Base-by-base conservation (phyloP, 441 rosid genomes). In the Breynia disticha region DNA sequence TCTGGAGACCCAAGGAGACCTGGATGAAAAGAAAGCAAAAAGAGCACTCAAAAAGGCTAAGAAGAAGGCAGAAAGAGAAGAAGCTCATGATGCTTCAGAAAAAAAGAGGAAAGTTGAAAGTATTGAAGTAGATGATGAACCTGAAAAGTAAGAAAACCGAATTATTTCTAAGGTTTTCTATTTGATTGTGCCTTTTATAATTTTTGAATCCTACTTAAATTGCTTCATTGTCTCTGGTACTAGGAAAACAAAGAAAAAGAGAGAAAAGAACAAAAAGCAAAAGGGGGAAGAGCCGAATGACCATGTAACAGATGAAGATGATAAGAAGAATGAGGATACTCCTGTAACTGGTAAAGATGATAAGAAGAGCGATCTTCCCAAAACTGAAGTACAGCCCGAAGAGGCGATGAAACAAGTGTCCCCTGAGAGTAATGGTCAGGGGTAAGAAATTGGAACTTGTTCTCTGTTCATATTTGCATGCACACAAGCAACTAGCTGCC, bases 21-120 rank as follows among this genome's bases (percentile, higher is more conserved):
- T 54, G 11, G 69, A 61, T 52, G 60, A 58, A 37, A 61, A 60
- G 65, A 50, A 57, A 19, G 65, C 52, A 15, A 59, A 62, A 15
- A 49, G 18, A 57, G 50, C 17, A 17, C 47, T 46, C 35, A 62
- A 68, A 59, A 60, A 65, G 64, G 19, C 16, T 18, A 70, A 48
- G 67, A 68, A 68, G 55, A 71, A 72, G 71, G 62, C 59, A 69
- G 65, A 41, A 15, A 56, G 65, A 24, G 75, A 66, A 17, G 60
- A 24, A 22, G 68, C 11, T 13, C 74, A 63, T 56, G 67, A 72
- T 54, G 68, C 50, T 59, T 46, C 67, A 61, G 67, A 67, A 52
- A 80, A 76, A 55, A 89, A 84, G 68, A 76, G 95, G 60, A 82
- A 84, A 62, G 71, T 70, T 58, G 79, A 84, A 63, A 69, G 60